Evolutionary conservation across 1,284 basidiomycete species (phyloP), one percentile per base, ranked within the genome.

Genomic region (Calocybe gambosa): DNA sequence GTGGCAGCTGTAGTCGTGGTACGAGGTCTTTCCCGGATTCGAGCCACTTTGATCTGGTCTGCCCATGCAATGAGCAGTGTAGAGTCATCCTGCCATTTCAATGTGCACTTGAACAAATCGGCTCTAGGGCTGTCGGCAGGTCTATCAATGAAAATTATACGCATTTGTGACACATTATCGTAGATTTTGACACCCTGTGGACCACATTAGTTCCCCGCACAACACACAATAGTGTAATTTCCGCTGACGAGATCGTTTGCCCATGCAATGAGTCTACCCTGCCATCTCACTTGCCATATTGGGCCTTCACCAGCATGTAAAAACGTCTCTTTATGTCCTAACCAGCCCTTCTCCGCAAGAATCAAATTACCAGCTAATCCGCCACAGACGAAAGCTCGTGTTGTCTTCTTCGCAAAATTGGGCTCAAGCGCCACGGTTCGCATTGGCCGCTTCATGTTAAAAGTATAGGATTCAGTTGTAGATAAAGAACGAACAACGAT

Each of bases 51-150:
- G 73, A 99, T 92, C 51, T 86, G 75, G 62, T 96, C 89, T 2
- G 93, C 95, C 94, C 95, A 99, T 0, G 84, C 89, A 46, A 98
- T 88, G 38, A 99, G 75, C 1, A 99, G 76, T 0, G 93, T 94
- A 1, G 78, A 77, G 55, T 93, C 86, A 59, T 95, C 91, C 62
- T 93, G 89, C 94, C 93, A 99, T 52, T 84, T 72, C 0, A 99
- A 74, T 0, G 81, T 87, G 60, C 90, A 96, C 58, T 93, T 92
- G 75, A 94, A 97, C 9, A 98, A 71, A 59, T 98, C 96, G 0
- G 93, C 85, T 31, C 95, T 78, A 1, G 93, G 93, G 49, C 90
- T 85, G 50, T 87, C 80, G 0, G 77, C 61, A 2, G 89, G 85
- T 34, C 93, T 75, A 61, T 93, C 86, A 50, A 99, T 92, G 63